Evolutionary conservation across 345 rosid genomes (phyloP).

Genomic region (Rhizophora mangle): DNA sequence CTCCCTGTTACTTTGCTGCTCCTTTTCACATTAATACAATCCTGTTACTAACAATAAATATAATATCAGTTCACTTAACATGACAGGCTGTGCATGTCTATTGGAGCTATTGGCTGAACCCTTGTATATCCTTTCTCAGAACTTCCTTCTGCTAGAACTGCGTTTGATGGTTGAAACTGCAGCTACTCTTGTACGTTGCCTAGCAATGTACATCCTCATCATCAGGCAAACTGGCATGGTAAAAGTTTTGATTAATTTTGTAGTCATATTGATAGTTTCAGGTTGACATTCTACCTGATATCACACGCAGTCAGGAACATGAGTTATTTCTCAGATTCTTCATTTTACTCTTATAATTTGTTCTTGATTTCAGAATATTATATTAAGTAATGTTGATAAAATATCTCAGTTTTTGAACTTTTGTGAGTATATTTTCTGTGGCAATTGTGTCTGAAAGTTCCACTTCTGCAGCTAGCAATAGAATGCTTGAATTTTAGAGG

Average conservation of each 20-base stretch:
- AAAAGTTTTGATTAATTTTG: conserved; percentile 16
- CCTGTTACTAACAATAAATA: not conserved
- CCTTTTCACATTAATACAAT: not conserved
- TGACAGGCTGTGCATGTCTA: conserved; percentile 77
- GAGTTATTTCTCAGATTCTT: conserved; percentile 1
- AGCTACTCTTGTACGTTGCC: conserved; percentile 76
- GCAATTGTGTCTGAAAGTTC: not conserved
- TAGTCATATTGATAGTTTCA: conserved; percentile 7
- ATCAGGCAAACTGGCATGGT: conserved; percentile 61
- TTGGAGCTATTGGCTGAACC: conserved; percentile 94
- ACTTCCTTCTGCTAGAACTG: conserved; percentile 60
- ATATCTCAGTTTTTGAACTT: not conserved
- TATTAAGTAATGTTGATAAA: conserved; percentile 2
- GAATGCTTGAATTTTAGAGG: not conserved
- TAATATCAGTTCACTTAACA: conserved; percentile 7
- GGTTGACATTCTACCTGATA: conserved; percentile 3
- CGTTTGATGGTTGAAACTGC: conserved; percentile 75
- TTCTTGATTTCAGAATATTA: not conserved
- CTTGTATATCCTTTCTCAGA: conserved; percentile 80
- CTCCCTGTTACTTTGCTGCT: not conserved
- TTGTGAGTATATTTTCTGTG: not conserved
- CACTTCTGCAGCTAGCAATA: not conserved
- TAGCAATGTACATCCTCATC: conserved; percentile 67
- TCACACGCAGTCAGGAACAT: not conserved
- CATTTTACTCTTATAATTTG: not conserved